Base-by-base conservation (phyloP, 257 asterid species). In the Oldenlandia corymbosa region DNA sequence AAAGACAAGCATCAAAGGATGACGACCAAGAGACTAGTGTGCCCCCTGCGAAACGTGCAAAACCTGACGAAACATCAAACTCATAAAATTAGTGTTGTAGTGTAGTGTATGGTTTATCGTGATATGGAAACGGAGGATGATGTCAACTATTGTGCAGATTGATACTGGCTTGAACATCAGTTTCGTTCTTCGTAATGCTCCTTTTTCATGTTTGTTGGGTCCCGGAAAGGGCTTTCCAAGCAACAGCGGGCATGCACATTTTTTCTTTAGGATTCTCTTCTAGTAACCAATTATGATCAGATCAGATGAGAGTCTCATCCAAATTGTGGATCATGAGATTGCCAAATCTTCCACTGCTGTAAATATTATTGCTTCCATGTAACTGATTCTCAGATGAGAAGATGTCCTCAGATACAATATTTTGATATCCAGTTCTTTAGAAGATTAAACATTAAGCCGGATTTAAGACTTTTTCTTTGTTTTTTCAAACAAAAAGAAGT, bases 1-100 rank as follows among this genome's bases (percentile, higher is more conserved):
- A 80, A 58, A 64, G 56, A 20, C 51, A 58, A 76, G 43, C 70
- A 21, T 36, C 50, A 6, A 73, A 70, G 76, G 85, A 60, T 56
- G 57, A 49, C 36, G 85, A 73, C 28, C 47, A 64, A 20, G 72
- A 42, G n/a, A 66, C 12, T 45, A 34, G 41, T 23, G 47, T 51
- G 5, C 79, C 76, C 5, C 70, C 79, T 20, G 10, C 68, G 6
- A 79, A 80, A 74, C 83, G 77, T 39, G 79, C 83, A 66, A 87
- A 76, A 80, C 58, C 71, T 21, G 68, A 73, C 41, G 88, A 71
- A 50, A 62, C 62, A 24, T 71, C 59, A 51, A 43, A 65, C 31
- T 50, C 63, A 50, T 72, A 65, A 70, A 12, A 30, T 34, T 50
- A 62, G 57, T 17, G 42, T 65, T 69, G 28, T 62, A 59, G 51